Percentiles rank a stretch among this genome's conserved stretches.
phyloP scores from a whole-genome alignment of 1,284 basidiomycete genomes.

The Irpex sp. region DNA sequence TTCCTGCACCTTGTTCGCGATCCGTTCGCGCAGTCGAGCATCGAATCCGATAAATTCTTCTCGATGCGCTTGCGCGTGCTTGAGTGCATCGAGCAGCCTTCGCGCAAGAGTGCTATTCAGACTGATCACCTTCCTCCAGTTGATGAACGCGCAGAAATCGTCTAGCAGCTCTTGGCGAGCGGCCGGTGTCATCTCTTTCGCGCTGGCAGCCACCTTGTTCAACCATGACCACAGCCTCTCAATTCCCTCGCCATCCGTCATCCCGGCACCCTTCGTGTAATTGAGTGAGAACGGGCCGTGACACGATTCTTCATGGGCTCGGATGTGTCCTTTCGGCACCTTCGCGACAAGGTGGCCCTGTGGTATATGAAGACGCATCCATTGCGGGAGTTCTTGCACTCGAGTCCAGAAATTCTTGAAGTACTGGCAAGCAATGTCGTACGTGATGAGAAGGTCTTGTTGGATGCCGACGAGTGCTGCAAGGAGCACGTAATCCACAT shows the following conservation, averaged over 20 bases:
- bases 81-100: background rate
- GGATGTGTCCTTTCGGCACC: background rate
- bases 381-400: background rate
- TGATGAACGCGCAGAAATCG: constrained; percentile 24
- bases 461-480: constrained; percentile 4
- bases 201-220: constrained; percentile 18
- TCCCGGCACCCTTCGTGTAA: constrained; percentile 12
- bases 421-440: constrained; percentile 21
- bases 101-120: background rate
- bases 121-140: constrained; percentile 23
- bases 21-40: background rate
- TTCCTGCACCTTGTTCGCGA: background rate
- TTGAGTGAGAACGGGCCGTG: background rate
- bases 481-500: constrained; percentile 18
- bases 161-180: constrained; percentile 18
- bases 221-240: constrained; percentile 20
- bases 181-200: constrained; percentile 23
- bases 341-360: background rate
- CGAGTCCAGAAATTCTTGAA: background rate
- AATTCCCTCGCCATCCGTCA: constrained; percentile 25
- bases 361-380: background rate
- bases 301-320: background rate
- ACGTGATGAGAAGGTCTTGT: background rate
- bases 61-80: background rate
- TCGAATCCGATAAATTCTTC: background rate